Base-by-base conservation (phyloP, 192 early-diverging fungal species). In the Funneliformis geosporum region DNA sequence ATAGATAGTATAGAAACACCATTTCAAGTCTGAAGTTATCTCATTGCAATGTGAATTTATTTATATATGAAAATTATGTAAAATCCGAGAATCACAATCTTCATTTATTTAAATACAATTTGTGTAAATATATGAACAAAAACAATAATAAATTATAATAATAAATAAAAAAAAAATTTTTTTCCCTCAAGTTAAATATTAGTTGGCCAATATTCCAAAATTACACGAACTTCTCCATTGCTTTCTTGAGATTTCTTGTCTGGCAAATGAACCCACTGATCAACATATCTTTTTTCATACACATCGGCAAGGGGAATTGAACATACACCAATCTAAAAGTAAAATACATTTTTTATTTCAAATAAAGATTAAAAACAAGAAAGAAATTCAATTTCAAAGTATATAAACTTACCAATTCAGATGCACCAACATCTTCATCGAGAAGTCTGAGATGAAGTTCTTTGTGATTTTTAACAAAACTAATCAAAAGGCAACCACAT, bases 171-270 rank as follows among this genome's bases (percentile, higher is more conserved):
- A 33, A 2, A 33, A 2, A 2, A 2, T 33, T 33, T 33, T 33
- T 33, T 33, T 33, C 33, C 33, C 33, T 33, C 33, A 33, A 33
- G 33, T 33, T 2, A 33, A 33, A 33, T 33, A 2, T 42, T 40
- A 39, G 27, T 70, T 39, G 62, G 62, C n/a, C 27, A 27, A 64
- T 27, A 64, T 64, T 64, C 62, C 62, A 64, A 64, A 64, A 64
- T 28, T 28, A 64, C n/a, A 64, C 27, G 62, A 27, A 64, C 27
- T 64, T 64, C 11, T 12, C 62, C 62, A 64, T 64, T 64, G 27
- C 27, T 28, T 9, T 8, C 27, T 6, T 12, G 16, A 55, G 5
- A 4, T 64, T 28, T 64, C 12, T 5, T 4, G 9, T 64, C 62
- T 12, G 62, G 62, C 25, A 64, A 28, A 64, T 21, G 2, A 64